Percentiles rank a stretch among this genome's conserved stretches.
These are phyloP conservation scores for Boletus coccyginus DNA, from an alignment of 768 basidiomycete genomes.

Conservation along the genomic window DNA sequence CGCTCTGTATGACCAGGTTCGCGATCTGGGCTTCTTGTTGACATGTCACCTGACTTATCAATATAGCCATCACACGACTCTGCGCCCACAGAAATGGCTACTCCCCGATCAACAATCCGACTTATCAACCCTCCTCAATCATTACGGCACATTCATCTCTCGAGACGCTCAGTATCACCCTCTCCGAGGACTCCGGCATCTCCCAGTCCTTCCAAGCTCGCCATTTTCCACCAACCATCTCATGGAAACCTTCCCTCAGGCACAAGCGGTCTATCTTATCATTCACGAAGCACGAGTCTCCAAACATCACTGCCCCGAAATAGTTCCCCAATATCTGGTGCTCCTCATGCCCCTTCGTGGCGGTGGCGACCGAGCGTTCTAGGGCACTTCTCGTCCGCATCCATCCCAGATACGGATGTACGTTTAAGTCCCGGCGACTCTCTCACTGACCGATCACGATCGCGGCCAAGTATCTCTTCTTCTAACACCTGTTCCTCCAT, in stretches of 20 bases:
- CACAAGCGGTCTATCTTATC: constrained; percentile 32
- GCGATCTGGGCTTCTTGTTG: constrained; percentile 25
- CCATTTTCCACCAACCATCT: constrained; percentile 41
- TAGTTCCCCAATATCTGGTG: constrained; percentile 1
- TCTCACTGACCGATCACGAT: constrained; percentile 43
- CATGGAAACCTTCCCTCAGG: constrained; percentile 26
- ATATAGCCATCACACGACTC: constrained; percentile 24
- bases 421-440: constrained; percentile 43
- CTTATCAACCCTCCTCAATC: constrained; percentile 38
- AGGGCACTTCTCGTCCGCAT: constrained; percentile 56
- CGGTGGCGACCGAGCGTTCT: constrained; percentile 66
- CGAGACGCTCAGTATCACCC: constrained; percentile 41
- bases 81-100: constrained; percentile 24
- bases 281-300: constrained; percentile 50
- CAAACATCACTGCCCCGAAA: constrained; percentile 37
- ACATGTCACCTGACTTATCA: constrained; percentile 17
- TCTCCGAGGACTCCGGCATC: constrained; percentile 37
- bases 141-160: constrained; percentile 41
- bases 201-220: constrained; percentile 38
- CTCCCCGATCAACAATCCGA: constrained; percentile 33
- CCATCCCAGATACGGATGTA: constrained; percentile 42
- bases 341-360: constrained; percentile 28
- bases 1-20: constrained; percentile 18
- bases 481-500: constrained; percentile 52
- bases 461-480: constrained; percentile 62